Percentiles rank a stretch among this genome's conserved stretches.
Conservation (phyloP, 2,329 filamentous ascomycete genomes). For the Colletotrichum lindemuthianum region DNA sequence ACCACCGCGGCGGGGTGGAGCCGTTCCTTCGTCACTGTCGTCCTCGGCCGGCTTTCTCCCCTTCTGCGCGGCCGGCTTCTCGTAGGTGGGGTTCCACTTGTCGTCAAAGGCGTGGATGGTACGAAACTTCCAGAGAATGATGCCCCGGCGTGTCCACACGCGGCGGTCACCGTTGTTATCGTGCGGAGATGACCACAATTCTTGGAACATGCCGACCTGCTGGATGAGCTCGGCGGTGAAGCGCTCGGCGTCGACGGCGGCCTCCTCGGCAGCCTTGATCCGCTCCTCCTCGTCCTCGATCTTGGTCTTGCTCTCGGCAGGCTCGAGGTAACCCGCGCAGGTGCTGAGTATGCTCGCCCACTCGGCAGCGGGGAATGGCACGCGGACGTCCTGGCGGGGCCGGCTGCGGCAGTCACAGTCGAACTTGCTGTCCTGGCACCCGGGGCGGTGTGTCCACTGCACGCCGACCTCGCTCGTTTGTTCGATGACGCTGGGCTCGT, state of each 20-base stretch:
- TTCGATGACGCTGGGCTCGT: slow-evolving; percentile 55
- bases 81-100: slow-evolving; percentile 54
- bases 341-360: slow-evolving; percentile 69
- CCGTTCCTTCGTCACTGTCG: slow-evolving; percentile 42
- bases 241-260: slow-evolving; percentile 35
- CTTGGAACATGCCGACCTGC: slow-evolving; percentile 74
- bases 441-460: slow-evolving; percentile 58
- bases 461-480: slow-evolving; percentile 62
- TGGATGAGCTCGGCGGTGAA: slow-evolving; percentile 61
- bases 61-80: slow-evolving; percentile 42
- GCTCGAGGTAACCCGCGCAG: slow-evolving; percentile 60
- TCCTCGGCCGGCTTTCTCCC: slow-evolving; percentile 32
- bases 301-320: slow-evolving; percentile 37
- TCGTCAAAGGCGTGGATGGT: slow-evolving; percentile 58
- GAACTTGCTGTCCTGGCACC: slow-evolving; percentile 58
- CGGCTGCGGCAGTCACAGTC: slow-evolving; percentile 63
- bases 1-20: slow-evolving; percentile 20
- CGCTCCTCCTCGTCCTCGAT: slow-evolving; percentile 39
- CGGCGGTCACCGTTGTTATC: slow-evolving; percentile 44
- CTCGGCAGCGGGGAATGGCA: slow-evolving; percentile 67
- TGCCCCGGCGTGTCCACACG: slow-evolving; percentile 66
- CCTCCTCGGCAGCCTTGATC: slow-evolving; percentile 38
- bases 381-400: slow-evolving; percentile 60
- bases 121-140: slow-evolving; percentile 72
- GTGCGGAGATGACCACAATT: slow-evolving; percentile 67